phyloP scores from a whole-genome alignment of 805 yeast genomes.

The Candida arabinofermentans region DNA sequence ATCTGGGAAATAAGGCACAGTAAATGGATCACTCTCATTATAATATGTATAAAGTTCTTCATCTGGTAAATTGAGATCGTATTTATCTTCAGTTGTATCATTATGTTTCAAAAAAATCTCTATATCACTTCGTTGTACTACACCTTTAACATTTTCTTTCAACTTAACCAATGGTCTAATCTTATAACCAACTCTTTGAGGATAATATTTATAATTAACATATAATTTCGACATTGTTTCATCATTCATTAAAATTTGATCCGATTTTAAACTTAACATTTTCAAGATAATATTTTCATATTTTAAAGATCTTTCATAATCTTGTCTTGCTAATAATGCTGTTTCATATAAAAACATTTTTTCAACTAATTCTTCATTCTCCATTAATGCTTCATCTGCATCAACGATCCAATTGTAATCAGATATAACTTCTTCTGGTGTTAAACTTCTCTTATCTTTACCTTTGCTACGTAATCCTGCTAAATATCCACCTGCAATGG shows the following conservation, averaged over 20 bases:
- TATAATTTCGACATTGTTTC: slow-evolving; percentile 10
- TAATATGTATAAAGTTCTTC: slow-evolving; percentile 2
- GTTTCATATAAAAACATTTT: slow-evolving; percentile 21
- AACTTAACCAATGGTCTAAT: slow-evolving; percentile 1
- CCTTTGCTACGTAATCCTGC: neutral
- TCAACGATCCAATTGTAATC: slow-evolving; percentile 1
- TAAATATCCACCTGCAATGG: neutral
- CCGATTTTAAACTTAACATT: slow-evolving; percentile 17
- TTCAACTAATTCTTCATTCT: slow-evolving; percentile 7
- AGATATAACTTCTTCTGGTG: neutral
- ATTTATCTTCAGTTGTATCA: neutral
- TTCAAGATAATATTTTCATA: slow-evolving; percentile 25
- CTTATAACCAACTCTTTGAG: slow-evolving; percentile 10
- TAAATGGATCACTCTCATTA: slow-evolving; percentile 14
- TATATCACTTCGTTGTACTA: neutral
- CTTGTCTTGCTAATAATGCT: slow-evolving; percentile 21
- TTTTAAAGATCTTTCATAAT: slow-evolving; percentile 20
- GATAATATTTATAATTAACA: slow-evolving; percentile 14
- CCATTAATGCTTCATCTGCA: slow-evolving; percentile 2
- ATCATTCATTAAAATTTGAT: slow-evolving; percentile 16
- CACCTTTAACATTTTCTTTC: neutral
- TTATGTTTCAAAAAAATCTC: neutral
- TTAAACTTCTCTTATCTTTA: neutral
- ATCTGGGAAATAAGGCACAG: slow-evolving; percentile 13
- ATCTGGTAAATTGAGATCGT: neutral